phyloP scores from a whole-genome alignment of 1,284 basidiomycete genomes.

The Mycena sp. region DNA sequence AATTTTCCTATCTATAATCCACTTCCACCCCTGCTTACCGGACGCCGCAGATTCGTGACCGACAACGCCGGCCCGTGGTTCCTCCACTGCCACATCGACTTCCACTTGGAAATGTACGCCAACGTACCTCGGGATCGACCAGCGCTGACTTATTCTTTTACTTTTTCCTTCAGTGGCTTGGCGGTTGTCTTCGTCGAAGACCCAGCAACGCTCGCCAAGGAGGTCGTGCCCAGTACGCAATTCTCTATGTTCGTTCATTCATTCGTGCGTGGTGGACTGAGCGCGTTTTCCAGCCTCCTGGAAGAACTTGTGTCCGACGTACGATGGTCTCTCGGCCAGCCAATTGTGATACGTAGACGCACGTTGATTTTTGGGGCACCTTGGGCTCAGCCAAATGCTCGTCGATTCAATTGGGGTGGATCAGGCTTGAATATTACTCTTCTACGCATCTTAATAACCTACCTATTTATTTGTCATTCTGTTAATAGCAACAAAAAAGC shows the following conservation, averaged over 20 bases:
- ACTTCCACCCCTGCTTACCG: background rate
- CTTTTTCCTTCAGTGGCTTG: constrained; percentile 42
- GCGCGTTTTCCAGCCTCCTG: constrained; percentile 35
- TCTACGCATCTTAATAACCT: too few relatives aligned
- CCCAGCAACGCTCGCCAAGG: constrained; percentile 28
- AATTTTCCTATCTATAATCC: background rate
- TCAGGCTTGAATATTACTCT: too few relatives aligned
- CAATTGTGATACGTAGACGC: constrained; percentile 14
- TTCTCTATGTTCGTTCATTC: background rate
- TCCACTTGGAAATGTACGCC: constrained; percentile 29
- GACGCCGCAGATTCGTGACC: constrained; percentile 41
- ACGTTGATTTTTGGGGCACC: too few relatives aligned
- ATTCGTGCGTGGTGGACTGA: background rate
- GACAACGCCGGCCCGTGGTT: constrained; percentile 61
- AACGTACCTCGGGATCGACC: too few relatives aligned
- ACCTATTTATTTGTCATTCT: too few relatives aligned
- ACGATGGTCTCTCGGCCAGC: constrained; percentile 30
- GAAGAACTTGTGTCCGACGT: constrained; percentile 46
- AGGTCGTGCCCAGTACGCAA: constrained; percentile 36
- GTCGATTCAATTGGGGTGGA: too few relatives aligned
- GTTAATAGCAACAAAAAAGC: too few relatives aligned
- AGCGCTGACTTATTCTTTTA: background rate
- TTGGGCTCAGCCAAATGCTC: too few relatives aligned
- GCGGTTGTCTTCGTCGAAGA: constrained; percentile 53
- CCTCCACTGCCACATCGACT: constrained; percentile 43